These are phyloP conservation scores for Hygrophila difformis DNA, from an alignment of 257 asterid species.

Conservation along the genomic window DNA sequence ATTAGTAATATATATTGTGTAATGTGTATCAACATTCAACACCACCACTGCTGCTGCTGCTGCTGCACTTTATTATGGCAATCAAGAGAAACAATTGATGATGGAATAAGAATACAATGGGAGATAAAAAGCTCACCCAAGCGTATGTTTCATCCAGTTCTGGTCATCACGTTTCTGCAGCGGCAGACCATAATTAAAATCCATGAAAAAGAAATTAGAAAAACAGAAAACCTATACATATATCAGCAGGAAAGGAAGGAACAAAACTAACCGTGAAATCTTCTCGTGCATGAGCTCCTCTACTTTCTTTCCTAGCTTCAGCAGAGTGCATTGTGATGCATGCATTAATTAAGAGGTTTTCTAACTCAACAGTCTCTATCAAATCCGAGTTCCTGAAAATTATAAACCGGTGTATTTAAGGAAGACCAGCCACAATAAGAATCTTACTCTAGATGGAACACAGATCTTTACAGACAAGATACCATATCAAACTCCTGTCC, in stretches of 20 bases:
- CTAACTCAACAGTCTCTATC: slow-evolving; percentile 90
- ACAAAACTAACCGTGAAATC: slow-evolving; percentile 70
- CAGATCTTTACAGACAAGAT: slow-evolving; percentile 10
- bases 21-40: no score
- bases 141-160: slow-evolving; percentile 86
- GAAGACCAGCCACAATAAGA: slow-evolving; percentile 3
- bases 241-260: neutral
- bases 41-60: no score
- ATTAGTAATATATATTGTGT: no score
- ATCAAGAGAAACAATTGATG: neutral
- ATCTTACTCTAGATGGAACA: slow-evolving; percentile 9
- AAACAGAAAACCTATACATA: no score
- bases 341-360: slow-evolving; percentile 91
- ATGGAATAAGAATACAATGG: neutral
- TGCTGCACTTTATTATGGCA: no score
- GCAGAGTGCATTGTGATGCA: slow-evolving; percentile 98
- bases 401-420: neutral
- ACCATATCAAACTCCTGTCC: slow-evolving; percentile 96
- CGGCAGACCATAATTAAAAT: slow-evolving; percentile 12
- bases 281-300: slow-evolving; percentile 99
- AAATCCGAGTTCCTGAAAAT: slow-evolving; percentile 82
- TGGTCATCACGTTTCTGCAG: slow-evolving; percentile 91
- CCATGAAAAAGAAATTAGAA: slow-evolving; percentile 9
- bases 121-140: slow-evolving; percentile 53
- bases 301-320: slow-evolving; percentile 97